These are phyloP conservation scores for Serendipita indica DNA, from an alignment of 768 basidiomycete species.

Conservation along the genomic window DNA sequence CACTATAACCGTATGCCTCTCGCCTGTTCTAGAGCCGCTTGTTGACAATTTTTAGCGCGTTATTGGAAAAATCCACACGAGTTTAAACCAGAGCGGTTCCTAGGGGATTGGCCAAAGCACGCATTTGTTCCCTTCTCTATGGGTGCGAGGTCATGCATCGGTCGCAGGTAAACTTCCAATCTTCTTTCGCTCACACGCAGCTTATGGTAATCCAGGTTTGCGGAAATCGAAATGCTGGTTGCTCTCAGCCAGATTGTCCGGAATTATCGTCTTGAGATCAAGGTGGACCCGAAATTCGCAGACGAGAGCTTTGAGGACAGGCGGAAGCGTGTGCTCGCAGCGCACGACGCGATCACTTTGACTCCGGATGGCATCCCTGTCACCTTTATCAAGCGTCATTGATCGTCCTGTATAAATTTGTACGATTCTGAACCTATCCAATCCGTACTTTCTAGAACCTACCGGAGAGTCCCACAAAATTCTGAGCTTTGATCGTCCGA, in stretches of 20 bases:
- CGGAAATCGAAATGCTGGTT: conserved; percentile 2
- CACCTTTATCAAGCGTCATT: background rate
- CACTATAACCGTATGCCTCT: conserved; percentile 7
- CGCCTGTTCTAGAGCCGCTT: background rate
- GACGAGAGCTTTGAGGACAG: conserved; percentile 33
- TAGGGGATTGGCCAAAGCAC: conserved; percentile 7
- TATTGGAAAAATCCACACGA: conserved; percentile 10
- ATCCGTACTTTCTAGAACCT: too few species aligned
- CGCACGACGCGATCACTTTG: conserved; percentile 72
- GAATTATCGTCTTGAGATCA: background rate
- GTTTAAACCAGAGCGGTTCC: conserved; percentile 10
- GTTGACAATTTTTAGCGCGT: background rate
- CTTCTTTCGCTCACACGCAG: background rate
- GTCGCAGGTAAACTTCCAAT: background rate
- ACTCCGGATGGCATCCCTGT: conserved; percentile 17
- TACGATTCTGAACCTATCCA: too few species aligned
- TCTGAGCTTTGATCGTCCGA: too few species aligned
- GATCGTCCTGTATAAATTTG: too few species aligned
- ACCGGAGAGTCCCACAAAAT: too few species aligned
- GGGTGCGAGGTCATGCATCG: conserved; percentile 2
- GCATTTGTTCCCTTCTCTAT: conserved; percentile 9
- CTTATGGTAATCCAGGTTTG: conserved; percentile 4
- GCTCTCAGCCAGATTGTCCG: background rate
- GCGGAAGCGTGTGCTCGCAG: conserved; percentile 46
- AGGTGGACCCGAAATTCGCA: conserved; percentile 35